phyloP scores from a whole-genome alignment of 768 basidiomycete genomes.

The Boletus sp. region DNA sequence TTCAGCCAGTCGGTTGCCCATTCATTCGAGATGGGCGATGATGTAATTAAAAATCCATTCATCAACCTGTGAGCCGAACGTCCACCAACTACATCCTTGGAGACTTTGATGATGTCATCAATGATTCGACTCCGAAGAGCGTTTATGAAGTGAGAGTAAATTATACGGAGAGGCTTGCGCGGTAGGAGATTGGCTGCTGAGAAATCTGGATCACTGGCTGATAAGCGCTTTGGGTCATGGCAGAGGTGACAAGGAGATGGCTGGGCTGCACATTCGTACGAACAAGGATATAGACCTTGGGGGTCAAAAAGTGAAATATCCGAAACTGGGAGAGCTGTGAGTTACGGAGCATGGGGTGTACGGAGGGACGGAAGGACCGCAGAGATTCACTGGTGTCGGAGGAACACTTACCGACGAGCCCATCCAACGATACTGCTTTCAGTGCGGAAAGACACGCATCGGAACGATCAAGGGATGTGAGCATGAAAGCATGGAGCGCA shows the following conservation, averaged over 20 bases:
- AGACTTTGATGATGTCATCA: slow-evolving; percentile 50
- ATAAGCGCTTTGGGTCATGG: slow-evolving; percentile 18
- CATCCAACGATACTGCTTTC: slow-evolving; percentile 43
- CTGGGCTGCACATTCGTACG: slow-evolving; percentile 42
- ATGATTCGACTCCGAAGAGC: slow-evolving; percentile 55
- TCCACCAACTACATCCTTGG: slow-evolving; percentile 30
- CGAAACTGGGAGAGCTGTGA: slow-evolving; percentile 35
- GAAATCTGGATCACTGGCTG: slow-evolving; percentile 21
- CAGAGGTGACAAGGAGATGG: slow-evolving; percentile 41
- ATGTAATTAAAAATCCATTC: slow-evolving; percentile 62
- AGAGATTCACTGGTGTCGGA: no score
- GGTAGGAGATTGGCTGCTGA: slow-evolving; percentile 44
- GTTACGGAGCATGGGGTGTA: neutral
- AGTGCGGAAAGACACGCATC: slow-evolving; percentile 35
- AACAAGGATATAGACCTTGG: slow-evolving; percentile 53
- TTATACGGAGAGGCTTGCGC: slow-evolving; percentile 41
- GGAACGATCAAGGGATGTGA: slow-evolving; percentile 38
- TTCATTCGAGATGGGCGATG: slow-evolving; percentile 43
- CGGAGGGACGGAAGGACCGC: neutral
- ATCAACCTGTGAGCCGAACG: slow-evolving; percentile 50
- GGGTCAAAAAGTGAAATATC: slow-evolving; percentile 47
- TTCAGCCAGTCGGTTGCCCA: slow-evolving; percentile 70
- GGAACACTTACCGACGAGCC: slow-evolving; percentile 47
- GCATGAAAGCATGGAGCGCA: slow-evolving; percentile 58
- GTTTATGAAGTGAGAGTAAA: slow-evolving; percentile 51